phyloP scores from a whole-genome alignment of 2,329 filamentous ascomycete genomes.

The Colletotrichum sp. region DNA sequence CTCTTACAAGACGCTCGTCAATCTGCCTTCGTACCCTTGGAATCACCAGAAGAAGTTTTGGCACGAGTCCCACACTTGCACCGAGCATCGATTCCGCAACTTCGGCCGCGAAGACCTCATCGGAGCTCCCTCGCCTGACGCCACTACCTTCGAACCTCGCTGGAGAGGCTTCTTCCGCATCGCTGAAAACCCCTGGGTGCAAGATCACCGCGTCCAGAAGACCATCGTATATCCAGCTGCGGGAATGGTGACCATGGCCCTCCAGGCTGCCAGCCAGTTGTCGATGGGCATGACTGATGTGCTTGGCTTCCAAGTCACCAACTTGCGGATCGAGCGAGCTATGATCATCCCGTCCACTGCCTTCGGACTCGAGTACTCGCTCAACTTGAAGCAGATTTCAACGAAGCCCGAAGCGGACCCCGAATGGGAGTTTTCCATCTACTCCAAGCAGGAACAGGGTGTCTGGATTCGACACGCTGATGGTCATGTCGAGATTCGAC shows the following conservation, averaged over 20 bases:
- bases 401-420: constrained; percentile 7
- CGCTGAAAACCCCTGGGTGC: constrained; percentile 55
- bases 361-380: constrained; percentile 54
- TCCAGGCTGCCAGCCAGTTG: constrained; percentile 51
- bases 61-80: constrained; percentile 54
- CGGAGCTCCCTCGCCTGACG: constrained; percentile 48
- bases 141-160: constrained; percentile 46
- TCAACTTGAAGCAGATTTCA: constrained; percentile 43
- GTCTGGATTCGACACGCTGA: constrained; percentile 16
- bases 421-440: constrained; percentile 46
- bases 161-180: constrained; percentile 55
- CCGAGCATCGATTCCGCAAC: constrained; percentile 45
- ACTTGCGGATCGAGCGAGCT: constrained; percentile 53
- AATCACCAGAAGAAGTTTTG: constrained; percentile 57
- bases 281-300: constrained; percentile 21
- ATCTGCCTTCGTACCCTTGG: constrained; percentile 59
- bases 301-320: constrained; percentile 45
- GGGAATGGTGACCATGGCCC: constrained; percentile 52
- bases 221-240: constrained; percentile 55
- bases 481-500: constrained; percentile 23
- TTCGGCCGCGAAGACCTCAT: constrained; percentile 55
- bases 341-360: constrained; percentile 52
- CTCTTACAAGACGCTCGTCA: constrained; percentile 33
- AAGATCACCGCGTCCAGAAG: constrained; percentile 55
- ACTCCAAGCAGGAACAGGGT: constrained; percentile 45